Conservation (phyloP, 768 basidiomycete genomes). For the Leccinum aurantiacum region DNA sequence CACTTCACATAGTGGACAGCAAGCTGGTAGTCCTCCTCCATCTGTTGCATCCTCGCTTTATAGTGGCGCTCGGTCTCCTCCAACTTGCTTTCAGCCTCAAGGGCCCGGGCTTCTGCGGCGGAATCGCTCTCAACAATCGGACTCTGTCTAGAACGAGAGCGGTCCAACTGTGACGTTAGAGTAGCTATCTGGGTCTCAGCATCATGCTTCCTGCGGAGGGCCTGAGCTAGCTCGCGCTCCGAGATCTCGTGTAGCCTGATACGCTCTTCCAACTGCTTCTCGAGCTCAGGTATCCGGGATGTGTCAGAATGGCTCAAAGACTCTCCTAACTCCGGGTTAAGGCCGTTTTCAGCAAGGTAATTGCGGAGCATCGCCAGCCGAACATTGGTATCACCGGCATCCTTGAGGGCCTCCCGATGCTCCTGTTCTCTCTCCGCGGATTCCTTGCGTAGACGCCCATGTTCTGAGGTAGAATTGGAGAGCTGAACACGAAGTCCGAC, state of each 20-base stretch:
- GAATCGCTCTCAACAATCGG: constrained; percentile 43
- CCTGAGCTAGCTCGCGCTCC: constrained; percentile 71
- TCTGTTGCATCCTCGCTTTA: constrained; percentile 77
- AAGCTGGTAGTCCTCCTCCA: constrained; percentile 94
- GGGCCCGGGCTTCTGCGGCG: constrained; percentile 46
- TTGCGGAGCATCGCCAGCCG: constrained; percentile 79
- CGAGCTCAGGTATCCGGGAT: constrained; percentile 70
- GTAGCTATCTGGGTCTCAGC: constrained; percentile 67
- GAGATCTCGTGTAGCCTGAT: constrained; percentile 69
- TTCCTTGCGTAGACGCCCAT: constrained; percentile 69
- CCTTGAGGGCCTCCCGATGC: constrained; percentile 61
- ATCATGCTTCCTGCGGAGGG: constrained; percentile 67
- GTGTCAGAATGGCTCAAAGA: constrained; percentile 37
- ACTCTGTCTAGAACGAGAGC: constrained; percentile 56
- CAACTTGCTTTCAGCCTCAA: constrained; percentile 74
- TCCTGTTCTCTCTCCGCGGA: constrained; percentile 63
- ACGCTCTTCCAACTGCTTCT: constrained; percentile 72
- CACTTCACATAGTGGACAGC: constrained; percentile 98
- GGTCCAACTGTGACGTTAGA: constrained; percentile 66
- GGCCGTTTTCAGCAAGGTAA: constrained; percentile 86
- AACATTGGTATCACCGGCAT: constrained; percentile 66
- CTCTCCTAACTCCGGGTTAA: constrained; percentile 72
- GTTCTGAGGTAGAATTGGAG: constrained; percentile 64
- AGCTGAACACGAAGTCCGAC: constrained; percentile 73
- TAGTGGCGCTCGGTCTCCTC: constrained; percentile 78